Conservation (phyloP, 768 basidiomycete species). For the Rhizopogon sp. region DNA sequence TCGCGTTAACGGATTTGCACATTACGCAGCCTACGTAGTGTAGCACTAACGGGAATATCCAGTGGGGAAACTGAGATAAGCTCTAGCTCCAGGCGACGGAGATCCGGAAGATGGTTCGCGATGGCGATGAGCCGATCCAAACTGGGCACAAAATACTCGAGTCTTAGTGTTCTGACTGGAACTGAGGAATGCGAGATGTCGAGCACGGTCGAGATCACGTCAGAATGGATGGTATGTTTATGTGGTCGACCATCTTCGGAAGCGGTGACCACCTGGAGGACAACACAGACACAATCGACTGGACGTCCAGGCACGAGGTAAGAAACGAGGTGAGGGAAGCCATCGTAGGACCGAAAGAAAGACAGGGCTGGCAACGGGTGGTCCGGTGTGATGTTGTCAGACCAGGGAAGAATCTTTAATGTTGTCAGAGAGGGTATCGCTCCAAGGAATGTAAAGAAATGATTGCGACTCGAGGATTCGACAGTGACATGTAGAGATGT, state of each 20-base stretch:
- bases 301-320: background rate
- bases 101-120: background rate
- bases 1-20: background rate
- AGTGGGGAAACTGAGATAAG: background rate
- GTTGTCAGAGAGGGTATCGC: background rate
- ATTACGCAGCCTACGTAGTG: background rate
- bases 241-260: background rate
- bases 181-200: background rate
- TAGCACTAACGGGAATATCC: background rate
- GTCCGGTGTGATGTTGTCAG: background rate
- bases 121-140: background rate
- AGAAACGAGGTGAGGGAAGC: background rate
- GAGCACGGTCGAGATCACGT: background rate
- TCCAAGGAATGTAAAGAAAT: background rate
- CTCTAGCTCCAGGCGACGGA: background rate
- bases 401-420: background rate
- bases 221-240: background rate
- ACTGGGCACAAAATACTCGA: too few relatives aligned
- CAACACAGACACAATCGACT: background rate
- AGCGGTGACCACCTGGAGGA: background rate
- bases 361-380: background rate
- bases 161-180: too few relatives aligned
- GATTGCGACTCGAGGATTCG: background rate
- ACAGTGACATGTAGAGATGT: background rate
- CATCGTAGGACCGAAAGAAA: background rate